Evolutionary conservation across 139 green algal species (phyloP).

Genomic region (Ettlia oleoabundans): DNA sequence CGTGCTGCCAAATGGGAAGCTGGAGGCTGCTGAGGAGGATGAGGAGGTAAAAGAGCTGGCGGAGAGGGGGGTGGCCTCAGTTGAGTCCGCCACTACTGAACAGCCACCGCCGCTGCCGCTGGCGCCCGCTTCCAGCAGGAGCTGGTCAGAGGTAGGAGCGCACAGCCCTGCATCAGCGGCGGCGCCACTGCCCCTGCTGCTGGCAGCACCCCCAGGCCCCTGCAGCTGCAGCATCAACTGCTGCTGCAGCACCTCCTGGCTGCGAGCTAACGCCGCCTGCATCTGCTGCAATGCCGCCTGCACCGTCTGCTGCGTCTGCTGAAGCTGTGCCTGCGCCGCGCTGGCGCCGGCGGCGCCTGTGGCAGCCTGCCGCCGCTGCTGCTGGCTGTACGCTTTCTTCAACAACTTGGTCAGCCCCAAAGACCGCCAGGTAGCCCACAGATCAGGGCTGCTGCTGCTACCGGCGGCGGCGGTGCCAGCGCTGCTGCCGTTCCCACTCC

Average conservation of each 20-base stretch:
- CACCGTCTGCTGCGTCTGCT: constrained; percentile 46
- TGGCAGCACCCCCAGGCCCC: neutral
- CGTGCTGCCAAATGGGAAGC: neutral
- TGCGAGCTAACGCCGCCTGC: constrained; percentile 40
- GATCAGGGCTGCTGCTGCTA: constrained; percentile 13
- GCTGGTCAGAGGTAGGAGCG: neutral
- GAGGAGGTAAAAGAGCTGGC: neutral
- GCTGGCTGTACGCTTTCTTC: constrained; percentile 56
- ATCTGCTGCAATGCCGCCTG: constrained; percentile 43
- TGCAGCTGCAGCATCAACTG: constrained; percentile 47
- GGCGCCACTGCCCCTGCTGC: too few species aligned
- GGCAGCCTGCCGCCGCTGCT: constrained; percentile 19
- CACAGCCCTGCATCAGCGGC: neutral
- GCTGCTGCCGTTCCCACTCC: neutral
- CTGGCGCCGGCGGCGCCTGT: neutral
- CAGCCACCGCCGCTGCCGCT: neutral
- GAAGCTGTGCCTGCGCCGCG: constrained; percentile 3
- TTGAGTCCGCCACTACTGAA: neutral
- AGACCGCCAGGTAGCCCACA: constrained; percentile 49
- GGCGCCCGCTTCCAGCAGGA: neutral
- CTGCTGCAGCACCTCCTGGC: constrained; percentile 46
- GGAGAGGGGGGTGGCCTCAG: too few species aligned
- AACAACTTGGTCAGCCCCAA: constrained; percentile 61
- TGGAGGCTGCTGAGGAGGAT: neutral
- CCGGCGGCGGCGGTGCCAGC: neutral